These are phyloP conservation scores for Ceriops tagal DNA, from an alignment of 345 rosid species.

Conservation along the genomic window DNA sequence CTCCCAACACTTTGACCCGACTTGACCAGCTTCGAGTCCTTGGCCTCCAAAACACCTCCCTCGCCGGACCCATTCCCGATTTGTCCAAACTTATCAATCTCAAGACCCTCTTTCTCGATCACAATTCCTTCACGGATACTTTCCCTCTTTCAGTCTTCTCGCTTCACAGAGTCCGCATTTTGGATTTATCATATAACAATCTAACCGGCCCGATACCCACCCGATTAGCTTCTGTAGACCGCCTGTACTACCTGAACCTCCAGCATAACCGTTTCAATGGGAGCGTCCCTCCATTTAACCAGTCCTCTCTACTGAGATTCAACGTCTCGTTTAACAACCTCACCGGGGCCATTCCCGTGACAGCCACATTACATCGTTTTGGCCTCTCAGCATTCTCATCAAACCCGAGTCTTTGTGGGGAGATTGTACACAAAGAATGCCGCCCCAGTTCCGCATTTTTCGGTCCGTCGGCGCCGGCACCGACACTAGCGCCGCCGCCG, in stretches of 20 bases:
- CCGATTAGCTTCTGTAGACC: constrained; percentile 36
- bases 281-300: constrained; percentile 65
- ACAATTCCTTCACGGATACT: constrained; percentile 60
- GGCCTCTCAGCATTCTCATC: constrained; percentile 48
- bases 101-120: constrained; percentile 67
- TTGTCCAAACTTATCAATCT: constrained; percentile 64
- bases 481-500: constrained; percentile 50
- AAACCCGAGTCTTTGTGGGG: constrained; percentile 84
- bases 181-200: constrained; percentile 68
- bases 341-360: constrained; percentile 69
- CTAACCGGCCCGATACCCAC: constrained; percentile 57
- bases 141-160: constrained; percentile 58
- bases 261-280: constrained; percentile 65
- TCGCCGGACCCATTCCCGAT: constrained; percentile 74
- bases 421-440: constrained; percentile 80
- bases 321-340: constrained; percentile 68
- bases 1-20: constrained; percentile 47
- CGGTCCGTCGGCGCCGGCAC: constrained; percentile 46
- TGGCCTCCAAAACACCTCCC: constrained; percentile 76
- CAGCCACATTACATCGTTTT: constrained; percentile 51
- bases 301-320: constrained; percentile 60
- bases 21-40: constrained; percentile 90
- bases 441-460: constrained; percentile 61
- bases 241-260: constrained; percentile 55
- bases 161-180: constrained; percentile 56